Conservation (phyloP, 768 basidiomycete species). For the Omphalotus guepiniiformis region DNA sequence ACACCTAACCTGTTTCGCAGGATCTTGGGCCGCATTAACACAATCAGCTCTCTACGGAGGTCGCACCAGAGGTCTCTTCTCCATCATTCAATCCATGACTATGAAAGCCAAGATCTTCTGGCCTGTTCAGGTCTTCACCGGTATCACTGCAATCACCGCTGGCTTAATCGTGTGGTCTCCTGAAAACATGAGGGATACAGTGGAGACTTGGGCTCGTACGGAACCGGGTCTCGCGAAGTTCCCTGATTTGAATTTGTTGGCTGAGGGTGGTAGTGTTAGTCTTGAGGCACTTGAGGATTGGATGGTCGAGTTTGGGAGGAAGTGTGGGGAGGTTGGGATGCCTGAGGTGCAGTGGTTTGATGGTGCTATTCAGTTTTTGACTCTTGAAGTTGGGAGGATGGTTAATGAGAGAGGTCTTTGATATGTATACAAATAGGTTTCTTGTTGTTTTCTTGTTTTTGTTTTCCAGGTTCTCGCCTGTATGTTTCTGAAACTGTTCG, state of each 20-base stretch:
- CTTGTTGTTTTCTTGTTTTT: too few species aligned
- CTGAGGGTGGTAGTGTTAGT: not conserved
- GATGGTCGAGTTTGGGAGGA: not conserved
- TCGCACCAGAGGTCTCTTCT: not conserved
- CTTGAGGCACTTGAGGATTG: not conserved
- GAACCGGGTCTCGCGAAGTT: not conserved
- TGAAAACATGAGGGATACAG: not conserved
- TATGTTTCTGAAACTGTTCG: too few species aligned
- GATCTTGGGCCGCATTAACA: not conserved
- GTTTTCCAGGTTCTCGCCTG: too few species aligned
- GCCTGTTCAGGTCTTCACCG: not conserved
- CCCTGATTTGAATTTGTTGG: not conserved
- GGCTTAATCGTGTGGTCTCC: not conserved
- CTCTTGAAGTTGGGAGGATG: not conserved
- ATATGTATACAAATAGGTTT: too few species aligned
- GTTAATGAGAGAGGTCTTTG: too few species aligned
- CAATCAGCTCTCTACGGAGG: not conserved
- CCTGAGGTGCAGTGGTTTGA: constrained; percentile 4
- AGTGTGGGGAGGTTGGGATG: not conserved
- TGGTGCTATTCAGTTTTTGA: not conserved
- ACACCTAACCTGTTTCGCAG: not conserved
- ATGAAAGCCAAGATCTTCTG: constrained; percentile 1
- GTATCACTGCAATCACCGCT: not conserved
- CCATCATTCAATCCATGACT: not conserved
- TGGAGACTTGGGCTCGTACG: not conserved